These are phyloP conservation scores for Talaromyces sp. DNA, from an alignment of 2,329 filamentous ascomycete genomes.

Conservation along the genomic window DNA sequence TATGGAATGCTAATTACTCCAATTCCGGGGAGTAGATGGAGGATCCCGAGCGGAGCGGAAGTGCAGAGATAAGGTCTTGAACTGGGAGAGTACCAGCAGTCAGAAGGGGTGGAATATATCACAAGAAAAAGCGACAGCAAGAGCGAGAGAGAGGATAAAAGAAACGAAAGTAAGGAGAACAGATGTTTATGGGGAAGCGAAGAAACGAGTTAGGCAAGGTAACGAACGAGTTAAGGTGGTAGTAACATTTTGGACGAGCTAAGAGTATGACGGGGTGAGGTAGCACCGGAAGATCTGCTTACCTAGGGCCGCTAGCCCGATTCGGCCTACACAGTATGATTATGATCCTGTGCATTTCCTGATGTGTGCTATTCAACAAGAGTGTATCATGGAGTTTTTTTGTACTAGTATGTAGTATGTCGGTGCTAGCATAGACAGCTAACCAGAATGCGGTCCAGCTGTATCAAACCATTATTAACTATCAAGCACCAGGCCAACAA, in stretches of 20 bases:
- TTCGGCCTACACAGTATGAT: neutral
- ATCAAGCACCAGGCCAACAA: neutral
- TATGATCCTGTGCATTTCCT: too few relatives aligned
- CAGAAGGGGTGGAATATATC: neutral
- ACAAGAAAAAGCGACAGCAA: neutral
- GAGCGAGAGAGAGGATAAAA: neutral
- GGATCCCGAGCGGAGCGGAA: neutral
- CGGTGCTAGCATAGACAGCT: neutral
- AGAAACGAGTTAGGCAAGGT: constrained; percentile 9
- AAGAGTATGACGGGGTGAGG: constrained; percentile 18
- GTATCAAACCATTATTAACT: neutral
- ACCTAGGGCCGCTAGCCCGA: neutral
- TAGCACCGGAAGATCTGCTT: constrained; percentile 13
- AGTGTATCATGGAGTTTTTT: too few relatives aligned
- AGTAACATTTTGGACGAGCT: constrained; percentile 9
- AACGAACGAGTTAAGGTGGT: constrained; percentile 9
- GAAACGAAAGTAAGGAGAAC: constrained; percentile 1
- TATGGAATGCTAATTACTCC: constrained; percentile 13
- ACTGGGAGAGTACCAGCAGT: neutral
- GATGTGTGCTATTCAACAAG: too few relatives aligned
- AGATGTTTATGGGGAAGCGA: neutral
- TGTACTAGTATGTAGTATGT: neutral
- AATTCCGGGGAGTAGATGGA: constrained; percentile 6
- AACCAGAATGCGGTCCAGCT: neutral
- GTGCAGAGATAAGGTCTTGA: neutral